phyloP scores from a whole-genome alignment of 768 basidiomycete genomes.

The Amanita rubescens region DNA sequence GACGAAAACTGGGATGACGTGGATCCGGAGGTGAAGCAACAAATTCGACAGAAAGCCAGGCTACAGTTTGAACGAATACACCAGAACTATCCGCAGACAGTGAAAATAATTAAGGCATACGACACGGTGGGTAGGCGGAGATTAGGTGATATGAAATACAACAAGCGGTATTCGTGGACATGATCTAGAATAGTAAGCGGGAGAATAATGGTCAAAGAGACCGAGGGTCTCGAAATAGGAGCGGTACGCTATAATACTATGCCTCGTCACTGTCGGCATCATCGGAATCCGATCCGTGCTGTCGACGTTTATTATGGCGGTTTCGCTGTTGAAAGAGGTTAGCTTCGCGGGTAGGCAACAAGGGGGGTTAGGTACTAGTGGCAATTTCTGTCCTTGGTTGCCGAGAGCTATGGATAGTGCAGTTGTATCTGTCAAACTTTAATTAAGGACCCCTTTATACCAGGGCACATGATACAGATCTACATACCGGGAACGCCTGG shows the following conservation, averaged over 20 bases:
- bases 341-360: slow-evolving; percentile 14
- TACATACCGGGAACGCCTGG: slow-evolving; percentile 83
- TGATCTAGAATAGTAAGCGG: neutral
- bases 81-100: slow-evolving; percentile 42
- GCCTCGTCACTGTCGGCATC: slow-evolving; percentile 64
- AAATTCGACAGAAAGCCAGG: no score
- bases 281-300: slow-evolving; percentile 55
- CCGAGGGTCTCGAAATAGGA: neutral
- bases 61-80: slow-evolving; percentile 39
- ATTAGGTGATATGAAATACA: slow-evolving; percentile 20
- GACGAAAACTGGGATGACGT: slow-evolving; percentile 13
- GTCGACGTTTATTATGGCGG: slow-evolving; percentile 65
- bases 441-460: slow-evolving; percentile 61
- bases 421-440: slow-evolving; percentile 59
- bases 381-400: slow-evolving; percentile 86
- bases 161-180: slow-evolving; percentile 19
- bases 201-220: neutral
- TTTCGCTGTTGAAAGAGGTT: slow-evolving; percentile 49
- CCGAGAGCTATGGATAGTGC: slow-evolving; percentile 84
- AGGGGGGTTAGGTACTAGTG: slow-evolving; percentile 46
- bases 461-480: slow-evolving; percentile 25
- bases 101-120: slow-evolving; percentile 25
- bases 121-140: slow-evolving; percentile 22
- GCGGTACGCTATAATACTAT: neutral
- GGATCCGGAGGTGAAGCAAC: neutral